phyloP scores from a whole-genome alignment of 805 yeast species.

The Starmerella ratchasimensis region DNA sequence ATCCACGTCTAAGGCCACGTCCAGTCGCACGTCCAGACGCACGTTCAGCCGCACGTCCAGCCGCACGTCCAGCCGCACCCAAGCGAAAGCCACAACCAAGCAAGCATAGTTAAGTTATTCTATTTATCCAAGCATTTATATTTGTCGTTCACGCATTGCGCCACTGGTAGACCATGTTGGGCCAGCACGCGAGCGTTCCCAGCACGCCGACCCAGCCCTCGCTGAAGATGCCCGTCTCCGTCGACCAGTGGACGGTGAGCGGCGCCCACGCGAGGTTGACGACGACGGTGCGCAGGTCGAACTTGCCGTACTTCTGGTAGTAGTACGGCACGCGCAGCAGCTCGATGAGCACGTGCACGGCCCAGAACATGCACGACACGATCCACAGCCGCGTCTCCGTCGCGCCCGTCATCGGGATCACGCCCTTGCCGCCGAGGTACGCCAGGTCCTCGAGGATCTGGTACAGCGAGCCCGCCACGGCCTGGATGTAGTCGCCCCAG shows the following conservation, averaged over 20 bases:
- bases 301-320: conserved; percentile 12
- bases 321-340: conserved; percentile 20
- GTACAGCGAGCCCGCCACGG: conserved; percentile 26
- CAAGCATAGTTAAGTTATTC: too few species aligned
- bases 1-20: too few species aligned
- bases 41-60: too few species aligned
- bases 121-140: too few species aligned
- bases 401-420: conserved; percentile 23
- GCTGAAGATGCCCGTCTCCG: conserved; percentile 25
- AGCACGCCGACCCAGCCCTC: conserved; percentile 28
- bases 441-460: conserved; percentile 32
- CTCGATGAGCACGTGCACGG: conserved; percentile 29
- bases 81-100: too few species aligned
- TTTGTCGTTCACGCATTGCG: not conserved
- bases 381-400: conserved; percentile 27
- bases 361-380: conserved; percentile 29
- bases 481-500: conserved; percentile 26
- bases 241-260: conserved; percentile 32
- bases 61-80: too few species aligned
- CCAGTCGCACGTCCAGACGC: too few species aligned
- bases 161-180: conserved; percentile 15
- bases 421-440: conserved; percentile 27
- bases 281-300: conserved; percentile 18
- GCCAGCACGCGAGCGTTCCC: conserved; percentile 27
- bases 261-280: conserved; percentile 32